Conservation (phyloP, 768 basidiomycete species). For the Scleroderma bovista region DNA sequence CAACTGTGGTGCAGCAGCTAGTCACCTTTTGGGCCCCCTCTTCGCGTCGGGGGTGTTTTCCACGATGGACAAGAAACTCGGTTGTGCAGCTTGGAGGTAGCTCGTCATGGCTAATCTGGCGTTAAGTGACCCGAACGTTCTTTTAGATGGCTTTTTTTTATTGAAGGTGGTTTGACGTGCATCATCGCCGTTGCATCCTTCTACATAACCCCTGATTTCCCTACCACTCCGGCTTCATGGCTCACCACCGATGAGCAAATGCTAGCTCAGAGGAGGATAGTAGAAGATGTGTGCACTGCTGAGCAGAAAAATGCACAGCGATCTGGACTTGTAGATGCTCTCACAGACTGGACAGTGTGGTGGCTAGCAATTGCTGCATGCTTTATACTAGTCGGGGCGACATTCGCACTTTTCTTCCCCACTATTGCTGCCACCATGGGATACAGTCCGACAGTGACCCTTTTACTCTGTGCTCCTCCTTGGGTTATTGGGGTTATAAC, state of each 20-base stretch:
- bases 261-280: slow-evolving; percentile 45
- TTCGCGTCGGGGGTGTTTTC: slow-evolving; percentile 71
- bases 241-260: slow-evolving; percentile 35
- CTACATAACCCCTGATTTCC: slow-evolving; percentile 71
- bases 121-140: neutral
- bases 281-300: slow-evolving; percentile 54
- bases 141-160: slow-evolving; percentile 63
- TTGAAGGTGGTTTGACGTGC: slow-evolving; percentile 56
- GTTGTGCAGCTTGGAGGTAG: slow-evolving; percentile 68
- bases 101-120: slow-evolving; percentile 5
- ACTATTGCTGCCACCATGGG: slow-evolving; percentile 71
- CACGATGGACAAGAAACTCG: slow-evolving; percentile 60
- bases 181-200: slow-evolving; percentile 44
- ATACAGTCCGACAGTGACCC: slow-evolving; percentile 53
- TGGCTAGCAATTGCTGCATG: slow-evolving; percentile 62
- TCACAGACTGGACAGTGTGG: slow-evolving; percentile 79
- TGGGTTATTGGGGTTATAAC: slow-evolving; percentile 56
- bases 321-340: slow-evolving; percentile 48
- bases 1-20: slow-evolving; percentile 65
- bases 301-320: slow-evolving; percentile 35
- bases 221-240: slow-evolving; percentile 51
- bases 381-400: slow-evolving; percentile 48
- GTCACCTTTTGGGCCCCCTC: slow-evolving; percentile 75
- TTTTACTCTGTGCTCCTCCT: slow-evolving; percentile 73
- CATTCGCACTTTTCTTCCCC: slow-evolving; percentile 77